phyloP scores from a whole-genome alignment of 2,329 filamentous ascomycete species.

The Pyricularia pennisetigena region DNA sequence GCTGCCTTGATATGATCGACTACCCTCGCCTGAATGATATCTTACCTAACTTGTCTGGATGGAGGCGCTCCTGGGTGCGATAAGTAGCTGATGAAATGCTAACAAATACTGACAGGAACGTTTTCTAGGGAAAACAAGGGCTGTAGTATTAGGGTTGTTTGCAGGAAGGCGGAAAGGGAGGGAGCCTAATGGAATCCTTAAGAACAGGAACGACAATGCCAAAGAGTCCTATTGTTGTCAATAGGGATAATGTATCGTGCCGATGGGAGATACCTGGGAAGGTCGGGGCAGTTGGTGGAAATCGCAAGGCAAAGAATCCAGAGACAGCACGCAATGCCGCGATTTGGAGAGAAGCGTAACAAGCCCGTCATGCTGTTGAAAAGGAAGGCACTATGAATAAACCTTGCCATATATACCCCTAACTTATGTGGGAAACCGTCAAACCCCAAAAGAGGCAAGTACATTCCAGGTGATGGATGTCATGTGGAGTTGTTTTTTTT shows the following conservation, averaged over 20 bases:
- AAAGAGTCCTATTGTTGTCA: background rate
- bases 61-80: background rate
- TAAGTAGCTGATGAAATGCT: background rate
- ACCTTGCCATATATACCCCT: background rate
- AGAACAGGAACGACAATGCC: background rate
- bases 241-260: background rate
- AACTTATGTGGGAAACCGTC: background rate
- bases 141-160: background rate
- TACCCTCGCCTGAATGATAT: background rate
- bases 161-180: background rate
- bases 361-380: background rate
- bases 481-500: too few relatives aligned
- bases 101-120: background rate
- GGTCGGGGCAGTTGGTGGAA: background rate
- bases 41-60: background rate
- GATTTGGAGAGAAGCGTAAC: background rate
- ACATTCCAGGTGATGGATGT: background rate
- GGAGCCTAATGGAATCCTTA: background rate
- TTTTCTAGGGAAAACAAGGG: background rate
- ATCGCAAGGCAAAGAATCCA: background rate
- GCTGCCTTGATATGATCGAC: background rate
- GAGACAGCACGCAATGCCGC: background rate
- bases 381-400: background rate
- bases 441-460: background rate
- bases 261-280: background rate